Conservation (phyloP, 2,329 filamentous ascomycete genomes). For the Fusarium musae region DNA sequence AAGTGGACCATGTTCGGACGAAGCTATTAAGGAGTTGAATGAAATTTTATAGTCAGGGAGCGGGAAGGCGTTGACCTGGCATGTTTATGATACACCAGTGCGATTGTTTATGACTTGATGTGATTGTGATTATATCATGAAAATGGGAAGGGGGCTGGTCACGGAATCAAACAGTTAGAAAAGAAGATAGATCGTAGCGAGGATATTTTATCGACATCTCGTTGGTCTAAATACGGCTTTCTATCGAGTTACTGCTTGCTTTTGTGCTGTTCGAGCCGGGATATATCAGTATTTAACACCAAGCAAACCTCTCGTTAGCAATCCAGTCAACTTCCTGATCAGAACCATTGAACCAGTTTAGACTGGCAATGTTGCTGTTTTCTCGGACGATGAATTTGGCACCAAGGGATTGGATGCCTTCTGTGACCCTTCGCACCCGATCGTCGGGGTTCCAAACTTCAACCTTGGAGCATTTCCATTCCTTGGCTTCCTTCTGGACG, state of each 20-base stretch:
- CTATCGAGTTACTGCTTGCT: neutral
- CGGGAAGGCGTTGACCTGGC: conserved; percentile 43
- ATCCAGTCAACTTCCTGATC: conserved; percentile 74
- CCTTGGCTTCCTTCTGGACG: conserved; percentile 75
- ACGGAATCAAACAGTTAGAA: conserved; percentile 35
- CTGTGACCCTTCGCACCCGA: conserved; percentile 59
- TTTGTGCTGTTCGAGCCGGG: neutral
- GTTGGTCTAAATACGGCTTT: conserved; percentile 17
- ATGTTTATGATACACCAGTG: conserved; percentile 47
- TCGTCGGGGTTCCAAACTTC: conserved; percentile 86
- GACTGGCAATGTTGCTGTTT: conserved; percentile 73
- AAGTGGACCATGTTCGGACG: conserved; percentile 94
- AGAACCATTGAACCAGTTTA: conserved; percentile 75
- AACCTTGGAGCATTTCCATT: conserved; percentile 77
- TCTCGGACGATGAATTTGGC: conserved; percentile 67
- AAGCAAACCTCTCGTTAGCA: conserved; percentile 80
- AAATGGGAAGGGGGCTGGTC: conserved; percentile 31
- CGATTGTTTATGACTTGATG: conserved; percentile 45
- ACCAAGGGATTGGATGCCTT: conserved; percentile 57
- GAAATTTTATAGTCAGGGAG: conserved; percentile 38
- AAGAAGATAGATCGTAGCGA: conserved; percentile 39
- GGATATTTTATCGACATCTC: conserved; percentile 26
- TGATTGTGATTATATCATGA: conserved; percentile 44
- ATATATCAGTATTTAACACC: conserved; percentile 66
- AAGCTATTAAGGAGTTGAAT: conserved; percentile 62